Conservation (phyloP, 768 basidiomycete genomes). For the Tricholoma matsutake region DNA sequence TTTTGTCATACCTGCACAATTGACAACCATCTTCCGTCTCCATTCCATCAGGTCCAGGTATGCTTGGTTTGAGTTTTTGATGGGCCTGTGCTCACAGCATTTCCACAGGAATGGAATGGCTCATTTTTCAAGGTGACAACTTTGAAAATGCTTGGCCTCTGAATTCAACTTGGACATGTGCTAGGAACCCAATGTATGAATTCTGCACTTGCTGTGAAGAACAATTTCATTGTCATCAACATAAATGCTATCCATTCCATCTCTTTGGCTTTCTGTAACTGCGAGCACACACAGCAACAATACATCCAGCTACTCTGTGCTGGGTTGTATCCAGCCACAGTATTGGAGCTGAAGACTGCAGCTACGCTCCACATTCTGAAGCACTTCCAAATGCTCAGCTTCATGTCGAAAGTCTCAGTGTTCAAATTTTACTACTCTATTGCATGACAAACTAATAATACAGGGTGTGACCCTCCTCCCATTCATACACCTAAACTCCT, state of each 20-base stretch:
- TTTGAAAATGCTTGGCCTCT: too few species aligned
- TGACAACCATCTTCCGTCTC: not conserved
- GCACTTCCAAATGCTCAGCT: too few species aligned
- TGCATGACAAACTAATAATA: too few species aligned
- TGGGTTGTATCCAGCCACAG: constrained; percentile 11
- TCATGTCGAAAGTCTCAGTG: constrained; percentile 11
- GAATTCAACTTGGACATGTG: not conserved
- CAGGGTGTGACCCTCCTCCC: not conserved
- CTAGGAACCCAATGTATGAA: not conserved
- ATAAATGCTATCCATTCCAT: not conserved
- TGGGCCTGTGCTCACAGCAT: too few species aligned
- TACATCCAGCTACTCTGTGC: constrained; percentile 9
- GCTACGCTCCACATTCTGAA: constrained; percentile 10
- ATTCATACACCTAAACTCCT: not conserved
- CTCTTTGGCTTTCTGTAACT: not conserved
- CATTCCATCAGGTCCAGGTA: constrained; percentile 4
- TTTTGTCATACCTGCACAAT: constrained; percentile 2
- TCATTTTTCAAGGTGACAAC: too few species aligned
- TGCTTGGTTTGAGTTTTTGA: too few species aligned
- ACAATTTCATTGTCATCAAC: not conserved
- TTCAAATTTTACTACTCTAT: constrained; percentile 11
- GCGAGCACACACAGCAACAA: not conserved
- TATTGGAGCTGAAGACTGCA: constrained; percentile 4
- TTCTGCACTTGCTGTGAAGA: not conserved
- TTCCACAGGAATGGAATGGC: too few species aligned